Conservation (phyloP, 2,329 filamentous ascomycete genomes). For the Aureobasidium subglaciale region DNA sequence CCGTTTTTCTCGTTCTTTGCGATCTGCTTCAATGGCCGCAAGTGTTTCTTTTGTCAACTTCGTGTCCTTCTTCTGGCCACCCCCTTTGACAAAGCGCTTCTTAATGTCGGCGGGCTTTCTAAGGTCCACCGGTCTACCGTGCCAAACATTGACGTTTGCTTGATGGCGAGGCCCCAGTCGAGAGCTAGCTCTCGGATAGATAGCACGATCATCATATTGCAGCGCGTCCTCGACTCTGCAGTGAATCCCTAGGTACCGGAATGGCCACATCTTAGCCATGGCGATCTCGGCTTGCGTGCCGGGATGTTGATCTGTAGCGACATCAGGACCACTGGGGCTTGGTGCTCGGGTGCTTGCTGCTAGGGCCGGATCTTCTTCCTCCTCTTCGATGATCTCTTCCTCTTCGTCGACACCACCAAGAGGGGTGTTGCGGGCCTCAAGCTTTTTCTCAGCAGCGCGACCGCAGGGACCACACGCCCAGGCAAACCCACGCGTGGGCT, state of each 20-base stretch:
- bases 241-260: constrained; percentile 90
- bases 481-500: constrained; percentile 92
- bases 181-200: constrained; percentile 92
- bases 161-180: constrained; percentile 87
- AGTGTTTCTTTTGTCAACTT: constrained; percentile 74
- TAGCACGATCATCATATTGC: constrained; percentile 87
- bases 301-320: constrained; percentile 51
- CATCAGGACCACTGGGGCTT: constrained; percentile 38
- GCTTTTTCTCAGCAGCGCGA: constrained; percentile 84
- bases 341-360: constrained; percentile 57
- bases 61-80: constrained; percentile 62
- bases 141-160: constrained; percentile 78
- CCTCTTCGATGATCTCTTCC: constrained; percentile 55
- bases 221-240: constrained; percentile 91
- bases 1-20: constrained; percentile 67
- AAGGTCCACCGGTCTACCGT: constrained; percentile 77
- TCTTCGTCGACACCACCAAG: constrained; percentile 55
- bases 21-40: constrained; percentile 75
- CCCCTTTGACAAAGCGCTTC: constrained; percentile 59
- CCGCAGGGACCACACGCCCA: constrained; percentile 97
- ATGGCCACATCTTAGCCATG: constrained; percentile 91
- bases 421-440: constrained; percentile 84
- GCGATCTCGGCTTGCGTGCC: constrained; percentile 82
- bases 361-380: constrained; percentile 49
- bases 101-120: constrained; percentile 84